phyloP scores from a whole-genome alignment of 208 protist species.

The Endotrypanum monterogeii region DNA sequence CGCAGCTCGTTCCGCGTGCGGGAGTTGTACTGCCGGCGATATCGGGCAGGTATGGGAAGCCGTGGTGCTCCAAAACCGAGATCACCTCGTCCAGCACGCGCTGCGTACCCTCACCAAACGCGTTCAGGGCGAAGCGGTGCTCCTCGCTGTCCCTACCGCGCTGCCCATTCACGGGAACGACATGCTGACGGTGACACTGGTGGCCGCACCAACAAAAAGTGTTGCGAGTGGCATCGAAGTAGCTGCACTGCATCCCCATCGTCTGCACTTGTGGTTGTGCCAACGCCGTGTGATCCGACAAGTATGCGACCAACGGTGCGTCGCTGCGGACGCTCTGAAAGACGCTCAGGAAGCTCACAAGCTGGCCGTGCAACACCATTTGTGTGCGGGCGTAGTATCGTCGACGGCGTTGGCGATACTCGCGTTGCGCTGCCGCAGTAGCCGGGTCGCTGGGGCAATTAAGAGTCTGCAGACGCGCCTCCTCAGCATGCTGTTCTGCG shows the following conservation, averaged over 20 bases:
- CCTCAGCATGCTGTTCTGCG: conserved; percentile 16
- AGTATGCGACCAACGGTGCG: conserved; percentile 20
- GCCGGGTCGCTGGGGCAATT: neutral
- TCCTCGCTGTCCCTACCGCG: conserved; percentile 27
- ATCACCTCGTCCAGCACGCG: conserved; percentile 28
- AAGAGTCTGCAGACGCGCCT: conserved; percentile 1
- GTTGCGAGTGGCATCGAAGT: conserved; percentile 34
- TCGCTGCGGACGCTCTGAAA: conserved; percentile 28
- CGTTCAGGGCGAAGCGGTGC: conserved; percentile 17
- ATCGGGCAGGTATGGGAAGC: conserved; percentile 4
- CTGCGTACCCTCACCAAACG: conserved; percentile 31
- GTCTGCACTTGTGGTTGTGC: conserved; percentile 16
- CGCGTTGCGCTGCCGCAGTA: conserved; percentile 2
- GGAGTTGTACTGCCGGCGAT: neutral
- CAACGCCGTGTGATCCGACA: conserved; percentile 10
- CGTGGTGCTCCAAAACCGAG: conserved; percentile 25
- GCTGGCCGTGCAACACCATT: conserved; percentile 32
- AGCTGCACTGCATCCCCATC: conserved; percentile 30
- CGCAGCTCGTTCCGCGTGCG: neutral
- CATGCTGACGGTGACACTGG: conserved; percentile 37
- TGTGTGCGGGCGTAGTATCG: conserved; percentile 17
- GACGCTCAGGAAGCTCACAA: conserved; percentile 27
- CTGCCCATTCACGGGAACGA: conserved; percentile 25
- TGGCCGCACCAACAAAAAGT: conserved; percentile 52
- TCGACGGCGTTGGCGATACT: conserved; percentile 16